Conservation (phyloP, 495 filamentous ascomycete species). For the Penicillium waksmanii region DNA sequence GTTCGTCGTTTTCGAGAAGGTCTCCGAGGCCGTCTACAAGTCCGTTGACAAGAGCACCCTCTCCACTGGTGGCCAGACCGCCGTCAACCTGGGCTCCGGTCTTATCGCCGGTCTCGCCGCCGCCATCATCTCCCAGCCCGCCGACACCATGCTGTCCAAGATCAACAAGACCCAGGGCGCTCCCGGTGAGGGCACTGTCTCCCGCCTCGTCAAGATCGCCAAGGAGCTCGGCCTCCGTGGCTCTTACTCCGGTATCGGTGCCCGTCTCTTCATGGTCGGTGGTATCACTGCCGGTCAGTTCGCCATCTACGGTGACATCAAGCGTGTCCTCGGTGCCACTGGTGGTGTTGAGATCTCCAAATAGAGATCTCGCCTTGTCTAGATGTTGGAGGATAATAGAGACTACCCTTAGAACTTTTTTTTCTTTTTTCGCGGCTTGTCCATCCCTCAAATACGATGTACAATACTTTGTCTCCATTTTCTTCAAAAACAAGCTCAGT, state of each 20-base stretch:
- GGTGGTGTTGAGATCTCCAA: constrained; percentile 80
- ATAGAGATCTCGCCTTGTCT: constrained; percentile 35
- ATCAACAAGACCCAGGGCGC: constrained; percentile 99
- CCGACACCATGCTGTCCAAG: constrained; percentile 99
- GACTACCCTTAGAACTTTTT: constrained; percentile 36
- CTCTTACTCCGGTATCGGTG: constrained; percentile 89
- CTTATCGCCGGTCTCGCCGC: constrained; percentile 97
- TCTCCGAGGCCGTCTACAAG: constrained; percentile 76
- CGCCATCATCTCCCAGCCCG: constrained; percentile 93
- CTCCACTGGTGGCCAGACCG: constrained; percentile 76
- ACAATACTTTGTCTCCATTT: constrained; percentile 43
- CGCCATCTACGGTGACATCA: constrained; percentile 84
- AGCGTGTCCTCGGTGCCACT: constrained; percentile 62
- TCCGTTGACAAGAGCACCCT: constrained; percentile 74
- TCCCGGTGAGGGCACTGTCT: constrained; percentile 91
- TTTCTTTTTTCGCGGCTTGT: constrained; percentile 34
- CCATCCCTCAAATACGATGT: constrained; percentile 35
- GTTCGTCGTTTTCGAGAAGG: constrained; percentile 99
- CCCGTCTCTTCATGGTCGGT: constrained; percentile 63
- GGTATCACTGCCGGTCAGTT: constrained; percentile 91
- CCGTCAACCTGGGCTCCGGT: constrained; percentile 92
- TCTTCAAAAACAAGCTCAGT: constrained; percentile 35
- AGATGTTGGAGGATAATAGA: constrained; percentile 40
- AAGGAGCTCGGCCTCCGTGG: constrained; percentile 91
- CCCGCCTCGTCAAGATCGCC: constrained; percentile 92